Conservation (phyloP, 805 yeast genomes). For the Lipomyces chichibuensis region DNA sequence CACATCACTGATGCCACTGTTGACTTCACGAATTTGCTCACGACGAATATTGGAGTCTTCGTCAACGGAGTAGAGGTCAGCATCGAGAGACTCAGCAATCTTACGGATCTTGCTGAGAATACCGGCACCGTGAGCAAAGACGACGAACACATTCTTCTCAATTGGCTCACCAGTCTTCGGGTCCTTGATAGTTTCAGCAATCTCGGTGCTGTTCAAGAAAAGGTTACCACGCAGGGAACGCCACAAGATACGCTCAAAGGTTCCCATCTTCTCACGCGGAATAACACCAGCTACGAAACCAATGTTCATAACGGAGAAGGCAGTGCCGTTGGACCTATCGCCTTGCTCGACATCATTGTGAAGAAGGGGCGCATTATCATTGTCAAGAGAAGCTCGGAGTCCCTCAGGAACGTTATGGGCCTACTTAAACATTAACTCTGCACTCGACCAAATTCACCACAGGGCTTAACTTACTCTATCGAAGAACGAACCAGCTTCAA, state of each 20-base stretch:
- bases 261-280: constrained; percentile 65
- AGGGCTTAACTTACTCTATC: constrained; percentile 10
- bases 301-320: constrained; percentile 42
- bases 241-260: constrained; percentile 85
- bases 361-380: constrained; percentile 47
- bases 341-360: constrained; percentile 45
- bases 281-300: constrained; percentile 81
- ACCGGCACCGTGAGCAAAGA: constrained; percentile 87
- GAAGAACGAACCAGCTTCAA: constrained; percentile 55
- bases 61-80: constrained; percentile 68
- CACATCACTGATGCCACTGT: constrained; percentile 56
- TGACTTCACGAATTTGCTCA: constrained; percentile 48
- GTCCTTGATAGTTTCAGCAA: constrained; percentile 70
- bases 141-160: constrained; percentile 79
- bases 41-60: constrained; percentile 48
- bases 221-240: constrained; percentile 91
- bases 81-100: constrained; percentile 89
- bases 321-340: constrained; percentile 22
- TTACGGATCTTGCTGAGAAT: constrained; percentile 72
- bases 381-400: constrained; percentile 44
- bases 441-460: background rate
- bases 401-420: constrained; percentile 41
- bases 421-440: constrained; percentile 18
- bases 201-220: constrained; percentile 71
- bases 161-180: constrained; percentile 57